These are phyloP conservation scores for Gilbertella persicaria DNA, from an alignment of 371 early-diverging fungal genomes.

Conservation along the genomic window DNA sequence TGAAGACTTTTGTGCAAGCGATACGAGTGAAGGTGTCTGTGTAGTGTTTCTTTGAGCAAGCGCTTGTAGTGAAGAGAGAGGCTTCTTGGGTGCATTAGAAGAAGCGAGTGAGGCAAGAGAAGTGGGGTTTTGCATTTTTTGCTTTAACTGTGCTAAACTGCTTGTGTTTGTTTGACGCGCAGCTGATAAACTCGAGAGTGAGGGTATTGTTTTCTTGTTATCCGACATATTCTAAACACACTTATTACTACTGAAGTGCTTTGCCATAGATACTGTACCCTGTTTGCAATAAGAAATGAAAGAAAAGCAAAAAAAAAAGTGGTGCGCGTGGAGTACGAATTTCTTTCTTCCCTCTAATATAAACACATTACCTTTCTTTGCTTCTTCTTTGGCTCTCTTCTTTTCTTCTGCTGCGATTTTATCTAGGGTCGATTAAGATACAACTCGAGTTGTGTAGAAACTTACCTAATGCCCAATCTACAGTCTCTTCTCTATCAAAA, in stretches of 20 bases:
- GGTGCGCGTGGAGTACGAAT: background rate
- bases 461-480: constrained; percentile 63
- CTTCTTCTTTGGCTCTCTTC: constrained; percentile 35
- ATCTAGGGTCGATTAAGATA: constrained; percentile 25
- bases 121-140: constrained; percentile 24
- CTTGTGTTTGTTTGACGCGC: constrained; percentile 11
- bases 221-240: background rate
- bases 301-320: constrained; percentile 2
- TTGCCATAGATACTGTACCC: background rate
- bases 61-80: constrained; percentile 27
- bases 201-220: constrained; percentile 11
- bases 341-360: background rate
- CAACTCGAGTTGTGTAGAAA: background rate
- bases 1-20: constrained; percentile 32
- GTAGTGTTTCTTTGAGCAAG: constrained; percentile 30
- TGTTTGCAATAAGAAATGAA: background rate
- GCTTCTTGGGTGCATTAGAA: constrained; percentile 7
- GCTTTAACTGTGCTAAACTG: constrained; percentile 15
- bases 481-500: constrained; percentile 58
- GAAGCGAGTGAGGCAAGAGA: constrained; percentile 14
- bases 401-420: constrained; percentile 48
- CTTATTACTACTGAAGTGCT: background rate
- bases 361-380: constrained; percentile 26
- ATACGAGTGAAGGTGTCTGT: constrained; percentile 28
- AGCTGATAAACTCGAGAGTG: constrained; percentile 16